Conservation (phyloP, 768 basidiomycete genomes). For the Mycena crocata region DNA sequence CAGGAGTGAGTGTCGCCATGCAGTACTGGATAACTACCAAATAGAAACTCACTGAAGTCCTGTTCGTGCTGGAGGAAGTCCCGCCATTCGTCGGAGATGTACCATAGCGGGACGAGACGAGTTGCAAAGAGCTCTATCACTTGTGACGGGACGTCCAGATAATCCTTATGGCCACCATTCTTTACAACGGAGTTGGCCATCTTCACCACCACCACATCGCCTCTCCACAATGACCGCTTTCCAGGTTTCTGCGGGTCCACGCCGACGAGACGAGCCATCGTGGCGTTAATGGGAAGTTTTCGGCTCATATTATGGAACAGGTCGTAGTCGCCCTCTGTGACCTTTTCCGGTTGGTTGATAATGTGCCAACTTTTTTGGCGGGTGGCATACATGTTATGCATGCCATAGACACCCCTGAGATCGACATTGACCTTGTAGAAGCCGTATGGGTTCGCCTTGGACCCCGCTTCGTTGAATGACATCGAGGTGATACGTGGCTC, state of each 20-base stretch:
- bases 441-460: conserved; percentile 1
- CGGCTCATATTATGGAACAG: conserved; percentile 20
- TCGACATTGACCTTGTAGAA: conserved; percentile 15
- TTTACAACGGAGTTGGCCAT: conserved; percentile 2
- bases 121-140: neutral
- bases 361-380: neutral
- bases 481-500: conserved; percentile 10
- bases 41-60: conserved; percentile 8
- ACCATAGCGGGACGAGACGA: neutral
- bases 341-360: neutral
- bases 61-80: neutral
- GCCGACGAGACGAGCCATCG: conserved; percentile 13
- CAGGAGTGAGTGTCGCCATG: neutral
- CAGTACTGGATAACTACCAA: neutral
- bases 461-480: conserved; percentile 14
- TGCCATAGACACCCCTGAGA: conserved; percentile 8
- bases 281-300: conserved; percentile 7
- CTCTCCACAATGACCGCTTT: conserved; percentile 12
- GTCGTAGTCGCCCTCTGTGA: neutral
- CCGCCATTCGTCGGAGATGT: conserved; percentile 9
- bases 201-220: conserved; percentile 22
- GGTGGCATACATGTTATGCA: conserved; percentile 9
- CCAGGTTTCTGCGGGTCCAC: conserved; percentile 14
- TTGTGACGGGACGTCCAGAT: neutral
- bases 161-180: conserved; percentile 17